These are phyloP conservation scores for Citrus maxima DNA, from an alignment of 345 rosid genomes.

Conservation along the genomic window DNA sequence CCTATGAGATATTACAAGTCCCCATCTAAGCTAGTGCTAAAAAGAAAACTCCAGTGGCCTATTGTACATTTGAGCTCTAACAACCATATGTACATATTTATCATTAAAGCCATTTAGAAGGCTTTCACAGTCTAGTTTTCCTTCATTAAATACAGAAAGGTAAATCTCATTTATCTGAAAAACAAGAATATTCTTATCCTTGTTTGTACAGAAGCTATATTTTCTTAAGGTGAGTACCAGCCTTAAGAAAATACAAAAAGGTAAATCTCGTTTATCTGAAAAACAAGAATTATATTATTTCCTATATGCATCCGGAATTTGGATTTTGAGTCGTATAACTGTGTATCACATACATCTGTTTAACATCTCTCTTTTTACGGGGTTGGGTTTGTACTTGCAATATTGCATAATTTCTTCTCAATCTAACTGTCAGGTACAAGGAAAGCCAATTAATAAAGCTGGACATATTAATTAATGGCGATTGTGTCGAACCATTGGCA, in stretches of 20 bases:
- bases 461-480: constrained; percentile 85
- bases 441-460: constrained; percentile 84
- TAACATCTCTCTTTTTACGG: background rate
- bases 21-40: background rate
- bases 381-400: background rate
- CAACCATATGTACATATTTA: background rate
- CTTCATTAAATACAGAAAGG: background rate
- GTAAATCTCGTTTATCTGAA: too few species aligned
- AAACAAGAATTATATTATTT: background rate
- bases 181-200: background rate
- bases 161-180: background rate
- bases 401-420: constrained; percentile 11
- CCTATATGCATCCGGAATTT: background rate
- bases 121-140: background rate
- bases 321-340: background rate
- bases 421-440: constrained; percentile 56
- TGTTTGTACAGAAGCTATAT: too few species aligned
- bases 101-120: background rate
- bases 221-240: background rate
- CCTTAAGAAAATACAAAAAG: too few species aligned
- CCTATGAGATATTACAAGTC: background rate
- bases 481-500: constrained; percentile 82
- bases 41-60: background rate
- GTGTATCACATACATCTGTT: background rate
- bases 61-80: background rate